These are phyloP conservation scores for Stylonectria norvegica DNA, from an alignment of 2,329 filamentous ascomycete species.

Conservation along the genomic window DNA sequence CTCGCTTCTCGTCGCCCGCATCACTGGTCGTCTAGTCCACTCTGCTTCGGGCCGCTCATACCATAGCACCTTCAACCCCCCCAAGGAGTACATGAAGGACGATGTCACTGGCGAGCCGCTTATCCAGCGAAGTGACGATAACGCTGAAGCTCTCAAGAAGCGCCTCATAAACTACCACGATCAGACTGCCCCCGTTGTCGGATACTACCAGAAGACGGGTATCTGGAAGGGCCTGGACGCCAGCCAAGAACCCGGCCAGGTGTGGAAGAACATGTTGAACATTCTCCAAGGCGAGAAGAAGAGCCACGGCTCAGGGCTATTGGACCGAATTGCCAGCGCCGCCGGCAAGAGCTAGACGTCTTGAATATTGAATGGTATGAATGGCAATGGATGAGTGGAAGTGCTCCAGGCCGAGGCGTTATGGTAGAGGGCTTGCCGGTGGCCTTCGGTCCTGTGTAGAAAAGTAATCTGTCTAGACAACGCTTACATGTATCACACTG, in stretches of 20 bases:
- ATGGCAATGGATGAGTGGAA: conserved; percentile 11
- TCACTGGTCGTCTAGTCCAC: conserved; percentile 94
- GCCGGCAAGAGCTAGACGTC: conserved; percentile 28
- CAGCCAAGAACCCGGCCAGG: conserved; percentile 89
- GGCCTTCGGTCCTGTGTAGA: conserved; percentile 25
- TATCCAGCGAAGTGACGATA: conserved; percentile 95
- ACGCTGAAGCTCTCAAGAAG: conserved; percentile 93
- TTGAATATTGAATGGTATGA: conserved; percentile 29
- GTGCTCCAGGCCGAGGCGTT: conserved; percentile 22
- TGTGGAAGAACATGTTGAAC: conserved; percentile 88
- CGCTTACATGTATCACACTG: conserved; percentile 30
- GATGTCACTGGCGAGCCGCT: conserved; percentile 95
- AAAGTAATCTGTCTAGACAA: conserved; percentile 26
- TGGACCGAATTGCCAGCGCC: no score
- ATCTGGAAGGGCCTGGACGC: conserved; percentile 97
- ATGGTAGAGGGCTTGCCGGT: conserved; percentile 26
- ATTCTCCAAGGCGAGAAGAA: conserved; percentile 67
- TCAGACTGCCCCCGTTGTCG: conserved; percentile 88
- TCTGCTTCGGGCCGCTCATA: conserved; percentile 94
- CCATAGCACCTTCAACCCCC: conserved; percentile 98
- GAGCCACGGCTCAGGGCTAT: no score
- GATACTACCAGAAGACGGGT: conserved; percentile 95
- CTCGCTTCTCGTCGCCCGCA: conserved; percentile 85
- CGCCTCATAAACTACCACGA: conserved; percentile 88
- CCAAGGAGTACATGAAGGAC: conserved; percentile 90